Conservation (phyloP, 768 basidiomycete species). For the Galerina sulciceps region DNA sequence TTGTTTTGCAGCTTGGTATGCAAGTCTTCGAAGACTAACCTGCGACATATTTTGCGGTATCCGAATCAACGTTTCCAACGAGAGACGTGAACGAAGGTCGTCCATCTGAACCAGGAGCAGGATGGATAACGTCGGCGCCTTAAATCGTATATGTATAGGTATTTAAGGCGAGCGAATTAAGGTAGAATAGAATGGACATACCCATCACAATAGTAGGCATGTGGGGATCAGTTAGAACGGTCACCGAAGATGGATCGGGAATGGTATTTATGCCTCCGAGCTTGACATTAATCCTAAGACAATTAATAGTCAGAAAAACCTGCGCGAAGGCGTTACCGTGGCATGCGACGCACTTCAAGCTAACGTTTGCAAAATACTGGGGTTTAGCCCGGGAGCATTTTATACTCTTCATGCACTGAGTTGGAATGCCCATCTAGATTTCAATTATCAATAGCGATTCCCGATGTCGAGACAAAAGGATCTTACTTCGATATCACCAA, state of each 20-base stretch:
- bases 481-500: conserved; percentile 61
- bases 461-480: neutral
- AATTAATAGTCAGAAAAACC: neutral
- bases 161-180: neutral
- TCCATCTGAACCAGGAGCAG: conserved; percentile 77
- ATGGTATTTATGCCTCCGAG: conserved; percentile 83
- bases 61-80: conserved; percentile 79
- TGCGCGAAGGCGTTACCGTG: neutral
- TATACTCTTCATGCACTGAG: conserved; percentile 72
- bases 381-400: conserved; percentile 72
- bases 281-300: conserved; percentile 78
- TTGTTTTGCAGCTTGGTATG: neutral
- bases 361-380: conserved; percentile 84
- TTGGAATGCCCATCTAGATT: conserved; percentile 69
- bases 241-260: conserved; percentile 70
- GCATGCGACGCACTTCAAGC: conserved; percentile 61
- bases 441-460: neutral
- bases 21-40: conserved; percentile 22
- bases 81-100: conserved; percentile 83
- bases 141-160: neutral
- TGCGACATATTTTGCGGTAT: conserved; percentile 72
- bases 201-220: conserved; percentile 85
- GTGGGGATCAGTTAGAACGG: conserved; percentile 66
- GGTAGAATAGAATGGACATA: conserved; percentile 25
- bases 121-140: conserved; percentile 87